Base-by-base conservation (phyloP, 78 protist species). In the Guillardia theta region DNA sequence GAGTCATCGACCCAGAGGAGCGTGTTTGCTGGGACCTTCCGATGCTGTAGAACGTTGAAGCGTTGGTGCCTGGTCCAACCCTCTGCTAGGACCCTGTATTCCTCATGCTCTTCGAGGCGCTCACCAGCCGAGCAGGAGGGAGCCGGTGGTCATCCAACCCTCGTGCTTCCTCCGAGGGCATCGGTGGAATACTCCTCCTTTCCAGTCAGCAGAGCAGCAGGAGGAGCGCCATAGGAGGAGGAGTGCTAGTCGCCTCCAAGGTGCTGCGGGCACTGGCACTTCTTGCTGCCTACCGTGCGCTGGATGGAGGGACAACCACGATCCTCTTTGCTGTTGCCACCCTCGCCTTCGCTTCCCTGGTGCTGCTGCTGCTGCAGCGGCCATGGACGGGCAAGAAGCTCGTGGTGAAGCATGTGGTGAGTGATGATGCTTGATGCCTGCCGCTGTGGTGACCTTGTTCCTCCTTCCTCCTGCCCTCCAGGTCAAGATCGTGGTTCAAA, bases 201-300 rank as follows among this genome's bases (percentile, higher is more conserved):
- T 78, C 90, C 0, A 43, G 48, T 30, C 15, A 18, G 3, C 24
- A 27, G 1, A 30, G 24, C 10, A 43, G 90, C 90, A 78, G 48
- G 10, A 46, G 90, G 30, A 30, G 90, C 3, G 48, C 90, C 8
- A 37, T 78, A 18, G 39, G 90, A 19, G 90, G 90, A 0, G 90
- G 53, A 36, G 90, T 78, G 90, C 90, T 78, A 4, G 48, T 78
- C 24, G 18, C 90, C 53, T 78, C 90, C 50, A 78, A 78, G 48
- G 39, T 78, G n/a, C 48, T 78, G 48, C 45, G 90, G 10, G 45
- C 90, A 27, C 90, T 78, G 21, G 90, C 90, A 0, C 48, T 78
- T 10, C 50, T 78, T 18, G 90, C 90, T 36, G 90, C 90, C 48
- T 78, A 78, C 48, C 18, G 39, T 18, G 45, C 48, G 0, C 90